These are phyloP conservation scores for Truncatella angustata DNA, from an alignment of 2,329 filamentous ascomycete genomes.

Conservation along the genomic window DNA sequence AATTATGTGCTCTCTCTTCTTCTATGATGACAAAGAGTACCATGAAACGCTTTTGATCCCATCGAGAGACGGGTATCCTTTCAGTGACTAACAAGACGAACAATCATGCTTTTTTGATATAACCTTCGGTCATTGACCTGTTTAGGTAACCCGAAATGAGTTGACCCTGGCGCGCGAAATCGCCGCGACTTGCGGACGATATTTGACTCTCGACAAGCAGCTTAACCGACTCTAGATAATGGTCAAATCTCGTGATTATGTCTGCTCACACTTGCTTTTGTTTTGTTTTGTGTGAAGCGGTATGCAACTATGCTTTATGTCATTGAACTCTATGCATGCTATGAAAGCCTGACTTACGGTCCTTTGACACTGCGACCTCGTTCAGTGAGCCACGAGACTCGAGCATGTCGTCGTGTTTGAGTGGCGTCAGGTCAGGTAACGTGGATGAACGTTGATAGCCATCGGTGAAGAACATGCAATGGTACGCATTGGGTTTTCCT, in stretches of 20 bases:
- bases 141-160: constrained; percentile 1
- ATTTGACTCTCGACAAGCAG: neutral
- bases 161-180: neutral
- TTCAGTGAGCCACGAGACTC: neutral
- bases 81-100: neutral
- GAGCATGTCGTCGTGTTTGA: constrained; percentile 9
- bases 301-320: neutral
- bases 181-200: constrained; percentile 3
- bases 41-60: too few relatives aligned
- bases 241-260: too few relatives aligned
- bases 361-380: neutral
- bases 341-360: neutral
- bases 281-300: neutral
- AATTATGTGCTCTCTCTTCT: too few relatives aligned
- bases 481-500: neutral
- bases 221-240: neutral
- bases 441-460: constrained; percentile 21
- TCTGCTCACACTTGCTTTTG: neutral
- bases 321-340: neutral
- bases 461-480: constrained; percentile 19
- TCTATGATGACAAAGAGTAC: too few relatives aligned
- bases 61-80: neutral
- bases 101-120: neutral
- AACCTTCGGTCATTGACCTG: constrained; percentile 1
- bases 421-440: constrained; percentile 19